Evolutionary conservation across 306 rosid species (phyloP).

Genomic region (Quercus rubra): DNA sequence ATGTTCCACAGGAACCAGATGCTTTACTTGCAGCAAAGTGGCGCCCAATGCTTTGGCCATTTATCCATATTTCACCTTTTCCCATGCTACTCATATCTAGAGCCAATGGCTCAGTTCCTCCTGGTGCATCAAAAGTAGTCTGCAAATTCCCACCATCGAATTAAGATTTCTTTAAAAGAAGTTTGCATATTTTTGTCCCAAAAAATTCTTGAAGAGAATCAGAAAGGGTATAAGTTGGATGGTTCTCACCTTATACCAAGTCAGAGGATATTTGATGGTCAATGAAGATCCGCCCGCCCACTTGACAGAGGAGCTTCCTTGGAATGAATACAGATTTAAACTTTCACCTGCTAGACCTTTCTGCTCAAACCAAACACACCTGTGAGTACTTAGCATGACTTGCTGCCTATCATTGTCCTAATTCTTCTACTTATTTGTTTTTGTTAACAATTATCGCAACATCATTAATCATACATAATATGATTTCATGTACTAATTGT

Average conservation of each 20-base stretch:
- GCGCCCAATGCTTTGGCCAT: slow-evolving; percentile 88
- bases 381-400: neutral
- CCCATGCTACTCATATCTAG: slow-evolving; percentile 94
- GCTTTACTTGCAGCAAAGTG: slow-evolving; percentile 80
- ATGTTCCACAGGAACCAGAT: slow-evolving; percentile 51
- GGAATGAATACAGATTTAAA: slow-evolving; percentile 51
- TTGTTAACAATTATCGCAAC: too few species aligned
- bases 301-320: slow-evolving; percentile 72
- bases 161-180: neutral
- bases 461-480: too few species aligned
- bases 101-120: slow-evolving; percentile 73
- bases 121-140: slow-evolving; percentile 69
- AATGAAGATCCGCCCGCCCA: slow-evolving; percentile 65
- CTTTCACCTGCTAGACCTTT: slow-evolving; percentile 81
- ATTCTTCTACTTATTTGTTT: too few species aligned
- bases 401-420: neutral
- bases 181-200: neutral
- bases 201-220: neutral
- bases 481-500: too few species aligned
- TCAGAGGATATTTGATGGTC: slow-evolving; percentile 62
- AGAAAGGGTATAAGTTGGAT: neutral
- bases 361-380: slow-evolving; percentile 42
- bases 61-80: slow-evolving; percentile 87
- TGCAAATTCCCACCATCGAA: slow-evolving; percentile 29
- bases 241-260: slow-evolving; percentile 89